Base-by-base conservation (phyloP, 2,329 filamentous ascomycete species). In the Paramyrothecium roridum region DNA sequence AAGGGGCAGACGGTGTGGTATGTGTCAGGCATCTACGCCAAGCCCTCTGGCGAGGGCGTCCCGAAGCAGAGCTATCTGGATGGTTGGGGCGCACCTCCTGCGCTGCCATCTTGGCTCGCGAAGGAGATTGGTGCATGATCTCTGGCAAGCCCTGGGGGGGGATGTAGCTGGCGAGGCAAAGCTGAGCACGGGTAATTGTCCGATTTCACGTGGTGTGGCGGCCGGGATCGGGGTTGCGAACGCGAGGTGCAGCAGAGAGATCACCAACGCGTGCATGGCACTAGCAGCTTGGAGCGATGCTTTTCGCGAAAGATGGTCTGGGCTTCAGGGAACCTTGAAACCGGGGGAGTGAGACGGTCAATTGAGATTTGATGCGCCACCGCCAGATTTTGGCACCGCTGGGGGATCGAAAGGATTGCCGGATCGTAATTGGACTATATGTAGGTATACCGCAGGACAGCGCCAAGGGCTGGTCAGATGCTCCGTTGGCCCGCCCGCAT, bases 21-120 rank as follows among this genome's bases (percentile, higher is more conserved):
- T 66, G 79, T 88, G 3, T 86, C 85, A 12, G 89, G 81, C 3
- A 82, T 93, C 30, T 92, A 88, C 73, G 89, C 87, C 19, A 80
- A 89, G 70, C 88, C 88, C 1, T 75, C 76, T 8, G 80, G 78
- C 11, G 73, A 77, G 20, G 78, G 80, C 21, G 77, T 84, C 2
- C 75, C 77, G 61, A 78, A 72, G 61, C 70, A 74, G 56, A 76
- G 69, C 54, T 89, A 85, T 74, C 74, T 84, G 52, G 73, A 80
- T 59, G 82, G 82, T 12, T 90, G 87, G 87, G 77, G 81, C 48
- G 76, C 73, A 57, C 76, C 76, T 56, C 86, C 87, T 8, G 69
- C 61, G 30, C 69, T 89, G 52, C 87, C 87, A 3, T 72, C 61
- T 20, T 90, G 87, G 87, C 68, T 89, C 61, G 70, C 69, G 66